These are phyloP conservation scores for Blumeriella jaapii DNA, from an alignment of 2,329 filamentous ascomycete genomes.

Conservation along the genomic window DNA sequence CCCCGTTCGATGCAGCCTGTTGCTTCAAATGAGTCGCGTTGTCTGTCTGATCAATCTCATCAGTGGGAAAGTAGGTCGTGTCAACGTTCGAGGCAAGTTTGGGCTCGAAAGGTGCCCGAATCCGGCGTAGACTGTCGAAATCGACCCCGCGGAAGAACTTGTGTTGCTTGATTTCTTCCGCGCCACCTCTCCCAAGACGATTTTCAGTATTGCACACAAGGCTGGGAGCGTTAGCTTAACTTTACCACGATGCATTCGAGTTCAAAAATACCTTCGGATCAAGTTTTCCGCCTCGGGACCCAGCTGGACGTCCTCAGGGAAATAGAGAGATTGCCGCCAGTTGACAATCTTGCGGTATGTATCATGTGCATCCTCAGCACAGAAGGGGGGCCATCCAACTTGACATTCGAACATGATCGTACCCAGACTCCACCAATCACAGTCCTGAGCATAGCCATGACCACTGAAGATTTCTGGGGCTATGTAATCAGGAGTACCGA, in stretches of 20 bases:
- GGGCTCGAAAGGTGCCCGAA: constrained; percentile 92
- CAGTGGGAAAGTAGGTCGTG: constrained; percentile 96
- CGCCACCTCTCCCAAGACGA: constrained; percentile 76
- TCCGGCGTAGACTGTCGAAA: constrained; percentile 84
- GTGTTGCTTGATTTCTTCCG: constrained; percentile 86
- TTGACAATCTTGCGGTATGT: constrained; percentile 99
- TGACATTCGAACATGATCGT: constrained; percentile 99
- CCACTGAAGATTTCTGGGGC: constrained; percentile 97
- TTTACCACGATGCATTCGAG: background rate
- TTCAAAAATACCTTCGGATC: constrained; percentile 63
- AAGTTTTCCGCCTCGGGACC: constrained; percentile 83
- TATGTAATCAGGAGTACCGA: constrained; percentile 97
- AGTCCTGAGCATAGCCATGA: constrained; percentile 90
- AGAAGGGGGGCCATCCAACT: constrained; percentile 98
- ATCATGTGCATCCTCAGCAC: constrained; percentile 92
- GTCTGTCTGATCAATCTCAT: constrained; percentile 95
- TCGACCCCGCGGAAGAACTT: constrained; percentile 95
- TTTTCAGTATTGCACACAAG: constrained; percentile 91
- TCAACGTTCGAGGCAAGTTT: constrained; percentile 88
- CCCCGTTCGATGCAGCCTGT: constrained; percentile 51
- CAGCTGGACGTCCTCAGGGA: constrained; percentile 88
- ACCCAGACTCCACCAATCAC: constrained; percentile 98
- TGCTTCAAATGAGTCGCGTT: constrained; percentile 71
- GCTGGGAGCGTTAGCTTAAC: constrained; percentile 36
- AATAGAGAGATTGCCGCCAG: constrained; percentile 91